A percentile compares a stretch with the other conserved stretches of the same genome.
phyloP scores from a whole-genome alignment of 2,329 filamentous ascomycete genomes.

The Periglandula ipomoeae region DNA sequence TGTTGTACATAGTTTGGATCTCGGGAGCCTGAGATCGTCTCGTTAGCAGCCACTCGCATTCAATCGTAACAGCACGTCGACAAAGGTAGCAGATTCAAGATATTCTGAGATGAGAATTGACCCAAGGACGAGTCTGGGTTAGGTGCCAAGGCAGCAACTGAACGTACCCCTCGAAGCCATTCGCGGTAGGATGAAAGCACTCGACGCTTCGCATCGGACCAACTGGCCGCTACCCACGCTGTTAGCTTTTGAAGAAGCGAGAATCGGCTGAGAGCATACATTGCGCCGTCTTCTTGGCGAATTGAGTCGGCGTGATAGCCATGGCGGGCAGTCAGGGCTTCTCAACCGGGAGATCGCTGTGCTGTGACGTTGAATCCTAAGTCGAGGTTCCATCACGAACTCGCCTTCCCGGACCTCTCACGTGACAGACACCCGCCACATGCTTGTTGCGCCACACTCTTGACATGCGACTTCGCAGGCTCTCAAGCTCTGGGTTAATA shows the following conservation, averaged over 20 bases:
- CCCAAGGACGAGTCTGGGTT: neutral
- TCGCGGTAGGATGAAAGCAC: slow-evolving; percentile 85
- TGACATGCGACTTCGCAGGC: neutral
- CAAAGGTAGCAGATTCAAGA: neutral
- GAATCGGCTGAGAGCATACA: slow-evolving; percentile 42
- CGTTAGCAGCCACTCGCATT: slow-evolving; percentile 7
- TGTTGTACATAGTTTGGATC: slow-evolving; percentile 93
- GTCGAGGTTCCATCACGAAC: slow-evolving; percentile 3
- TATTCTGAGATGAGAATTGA: neutral
- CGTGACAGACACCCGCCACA: slow-evolving; percentile 18
- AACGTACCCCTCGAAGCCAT: slow-evolving; percentile 91
- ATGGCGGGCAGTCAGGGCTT: slow-evolving; percentile 45
- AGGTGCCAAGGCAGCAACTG: slow-evolving; percentile 1
- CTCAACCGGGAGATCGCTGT: slow-evolving; percentile 17
- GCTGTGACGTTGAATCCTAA: slow-evolving; percentile 18
- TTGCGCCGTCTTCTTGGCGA: slow-evolving; percentile 70
- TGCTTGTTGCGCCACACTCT: neutral
- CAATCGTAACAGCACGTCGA: no score
- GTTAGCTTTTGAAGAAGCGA: slow-evolving; percentile 24
- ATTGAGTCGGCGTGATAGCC: slow-evolving; percentile 89
- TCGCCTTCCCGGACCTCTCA: slow-evolving; percentile 13
- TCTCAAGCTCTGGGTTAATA: no score
- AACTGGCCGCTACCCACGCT: slow-evolving; percentile 62
- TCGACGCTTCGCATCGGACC: slow-evolving; percentile 77
- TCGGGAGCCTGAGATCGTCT: slow-evolving; percentile 65